Evolutionary conservation across 2,329 filamentous ascomycete species (phyloP), one percentile per base, ranked within the genome.

Genomic region (Bipolaris cookei): DNA sequence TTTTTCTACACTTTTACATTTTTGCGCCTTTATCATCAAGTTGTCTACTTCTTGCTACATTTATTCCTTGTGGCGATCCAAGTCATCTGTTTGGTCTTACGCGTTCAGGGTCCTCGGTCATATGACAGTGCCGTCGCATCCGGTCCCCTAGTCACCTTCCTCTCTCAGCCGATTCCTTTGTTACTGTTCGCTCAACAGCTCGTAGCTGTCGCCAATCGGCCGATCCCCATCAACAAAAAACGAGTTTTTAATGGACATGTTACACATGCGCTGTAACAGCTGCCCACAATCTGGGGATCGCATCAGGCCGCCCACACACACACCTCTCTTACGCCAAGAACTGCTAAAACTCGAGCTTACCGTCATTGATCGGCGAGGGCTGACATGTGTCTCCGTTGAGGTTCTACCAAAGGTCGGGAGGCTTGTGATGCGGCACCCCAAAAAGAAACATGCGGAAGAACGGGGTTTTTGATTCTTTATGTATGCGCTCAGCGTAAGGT

Each of bases 111-210:
- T 8, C n/a, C 25, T 3, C 18, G n/a, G 11, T 50, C 48, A 43
- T 32, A 23, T 14, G 25, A 21, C 20, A 21, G n/a, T 51, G 38
- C 37, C 48, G 48, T 42, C 11, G 42, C 28, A 50, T 10, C 47
- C 38, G 47, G 47, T 13, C 13, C 25, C 34, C 11, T 23, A 34
- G 47, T 42, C 47, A 50, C 47, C 47, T 50, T 42, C 47, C 37
- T 13, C 21, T 41, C 32, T 18, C 20, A 30, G 37, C 18, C 5
- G 14, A 42, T 34, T 21, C 1, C 35, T 32, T 34, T 16, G 20
- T 13, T 32, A 11, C 20, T 16, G 4, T 32, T n/a, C 23, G n/a
- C n/a, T n/a, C n/a, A n/a, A n/a, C n/a, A n/a, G 4, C 28, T n/a
- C 16, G n/a, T 6, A 16, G 25, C 10, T 32, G 5, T 28, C 25